These are phyloP conservation scores for Ceratobasidium sp. DNA, from an alignment of 1,284 basidiomycete genomes.

Conservation along the genomic window DNA sequence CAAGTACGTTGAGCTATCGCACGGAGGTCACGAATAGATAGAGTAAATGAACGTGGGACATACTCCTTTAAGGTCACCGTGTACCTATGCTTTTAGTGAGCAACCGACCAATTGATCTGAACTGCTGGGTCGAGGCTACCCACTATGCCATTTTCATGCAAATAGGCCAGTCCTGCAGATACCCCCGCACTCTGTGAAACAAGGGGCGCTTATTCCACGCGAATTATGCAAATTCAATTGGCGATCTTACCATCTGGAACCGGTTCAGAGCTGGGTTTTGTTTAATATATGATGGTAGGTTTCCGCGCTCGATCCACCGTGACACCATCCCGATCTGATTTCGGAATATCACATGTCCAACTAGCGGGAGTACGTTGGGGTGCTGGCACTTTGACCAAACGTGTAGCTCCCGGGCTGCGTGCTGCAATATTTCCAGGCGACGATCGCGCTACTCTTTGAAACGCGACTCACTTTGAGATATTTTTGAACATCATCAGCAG, in stretches of 20 bases:
- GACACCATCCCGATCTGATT: conserved; percentile 25
- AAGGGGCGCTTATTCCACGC: neutral
- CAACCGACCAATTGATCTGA: neutral
- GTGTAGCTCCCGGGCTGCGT: conserved; percentile 24
- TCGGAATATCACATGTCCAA: conserved; percentile 4
- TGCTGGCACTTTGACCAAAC: conserved; percentile 9
- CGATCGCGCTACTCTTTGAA: no score
- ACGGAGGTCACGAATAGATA: neutral
- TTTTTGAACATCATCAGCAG: no score
- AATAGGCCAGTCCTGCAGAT: neutral
- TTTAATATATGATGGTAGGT: neutral
- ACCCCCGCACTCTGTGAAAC: neutral
- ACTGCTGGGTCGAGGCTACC: no score
- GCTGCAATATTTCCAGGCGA: neutral
- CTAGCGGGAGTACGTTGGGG: conserved; percentile 7
- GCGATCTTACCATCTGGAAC: neutral
- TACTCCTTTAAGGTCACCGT: conserved; percentile 26
- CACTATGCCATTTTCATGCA: neutral
- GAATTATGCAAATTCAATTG: neutral
- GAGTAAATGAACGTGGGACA: neutral
- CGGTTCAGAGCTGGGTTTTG: neutral
- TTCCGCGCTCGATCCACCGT: neutral
- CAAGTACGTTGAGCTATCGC: conserved; percentile 8
- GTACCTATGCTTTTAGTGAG: neutral
- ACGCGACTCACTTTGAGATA: no score